These are phyloP conservation scores for Pseudoneurospora amorphoporcata DNA, from an alignment of 495 filamentous ascomycete genomes.

Conservation along the genomic window DNA sequence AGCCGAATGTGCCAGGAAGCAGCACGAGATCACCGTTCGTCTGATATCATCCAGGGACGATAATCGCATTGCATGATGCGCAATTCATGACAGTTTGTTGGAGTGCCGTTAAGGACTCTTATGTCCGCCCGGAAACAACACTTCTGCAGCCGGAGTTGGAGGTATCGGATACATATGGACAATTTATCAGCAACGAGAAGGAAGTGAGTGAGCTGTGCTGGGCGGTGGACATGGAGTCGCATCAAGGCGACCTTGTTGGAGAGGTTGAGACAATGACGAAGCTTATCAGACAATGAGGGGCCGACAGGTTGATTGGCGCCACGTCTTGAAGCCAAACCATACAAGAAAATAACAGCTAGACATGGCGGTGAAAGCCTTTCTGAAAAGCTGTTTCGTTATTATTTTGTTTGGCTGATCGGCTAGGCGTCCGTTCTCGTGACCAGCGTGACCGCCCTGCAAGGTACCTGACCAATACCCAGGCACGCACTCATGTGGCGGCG, in stretches of 20 bases:
- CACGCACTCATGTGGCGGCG: not conserved
- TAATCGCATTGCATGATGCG: not conserved
- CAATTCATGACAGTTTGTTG: not conserved
- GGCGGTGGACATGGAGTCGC: not conserved
- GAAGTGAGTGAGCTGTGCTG: not conserved
- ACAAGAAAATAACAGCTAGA: not conserved
- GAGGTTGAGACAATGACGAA: slow-evolving; percentile 16
- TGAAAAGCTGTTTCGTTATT: not conserved
- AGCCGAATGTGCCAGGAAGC: not conserved
- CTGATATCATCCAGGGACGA: not conserved
- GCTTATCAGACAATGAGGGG: slow-evolving; percentile 11
- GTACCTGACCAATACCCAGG: not conserved
- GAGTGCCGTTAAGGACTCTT: not conserved
- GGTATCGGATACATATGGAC: not conserved
- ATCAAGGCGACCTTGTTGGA: not conserved
- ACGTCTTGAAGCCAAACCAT: not conserved
- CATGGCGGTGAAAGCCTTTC: not conserved
- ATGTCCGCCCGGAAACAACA: not conserved
- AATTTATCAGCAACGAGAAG: not conserved
- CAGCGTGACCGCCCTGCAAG: not conserved
- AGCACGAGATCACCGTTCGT: not conserved
- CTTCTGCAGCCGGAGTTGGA: not conserved
- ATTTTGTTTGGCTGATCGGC: not conserved
- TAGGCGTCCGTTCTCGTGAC: not conserved
- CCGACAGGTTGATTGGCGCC: slow-evolving; percentile 11